Percentiles rank a stretch among this genome's conserved stretches.
phyloP scores from a whole-genome alignment of 148 eudicot genomes.

The Chenopodium album region DNA sequence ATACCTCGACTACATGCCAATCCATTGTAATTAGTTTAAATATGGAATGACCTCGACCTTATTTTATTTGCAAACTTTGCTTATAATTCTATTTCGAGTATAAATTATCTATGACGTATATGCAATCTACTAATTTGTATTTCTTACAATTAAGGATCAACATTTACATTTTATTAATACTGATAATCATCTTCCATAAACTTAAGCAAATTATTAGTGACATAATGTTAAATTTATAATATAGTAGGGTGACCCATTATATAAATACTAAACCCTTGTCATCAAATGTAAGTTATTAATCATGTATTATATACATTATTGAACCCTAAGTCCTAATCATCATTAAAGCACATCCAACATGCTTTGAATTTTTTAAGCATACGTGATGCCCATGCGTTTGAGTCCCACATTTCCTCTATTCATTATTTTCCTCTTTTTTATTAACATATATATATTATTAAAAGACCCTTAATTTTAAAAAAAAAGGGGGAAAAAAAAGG shows the following conservation, averaged over 20 bases:
- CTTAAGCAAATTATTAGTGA: not conserved
- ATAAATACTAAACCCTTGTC: not conserved
- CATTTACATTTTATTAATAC: too few species aligned
- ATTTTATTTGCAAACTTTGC: too few species aligned
- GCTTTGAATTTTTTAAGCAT: not conserved
- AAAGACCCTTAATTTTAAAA: not conserved
- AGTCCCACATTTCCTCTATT: not conserved
- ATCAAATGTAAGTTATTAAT: slow-evolving; percentile 15
- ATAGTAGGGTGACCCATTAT: slow-evolving; percentile 3
- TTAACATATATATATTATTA: too few species aligned
- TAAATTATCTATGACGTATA: too few species aligned
- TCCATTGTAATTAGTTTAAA: too few species aligned
- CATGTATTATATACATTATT: slow-evolving; percentile 19
- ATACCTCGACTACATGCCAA: too few species aligned
- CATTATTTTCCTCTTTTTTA: too few species aligned
- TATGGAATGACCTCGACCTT: too few species aligned
- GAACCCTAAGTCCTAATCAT: slow-evolving; percentile 13
- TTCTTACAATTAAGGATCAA: too few species aligned
- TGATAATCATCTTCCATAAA: too few species aligned
- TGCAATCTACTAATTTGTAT: too few species aligned
- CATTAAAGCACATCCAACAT: slow-evolving; percentile 7
- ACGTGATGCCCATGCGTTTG: not conserved
- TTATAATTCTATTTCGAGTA: too few species aligned
- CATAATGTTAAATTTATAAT: not conserved
- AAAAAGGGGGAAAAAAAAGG: not conserved